Conservation (phyloP, 2,329 filamentous ascomycete genomes). For the Xylariales sp. region DNA sequence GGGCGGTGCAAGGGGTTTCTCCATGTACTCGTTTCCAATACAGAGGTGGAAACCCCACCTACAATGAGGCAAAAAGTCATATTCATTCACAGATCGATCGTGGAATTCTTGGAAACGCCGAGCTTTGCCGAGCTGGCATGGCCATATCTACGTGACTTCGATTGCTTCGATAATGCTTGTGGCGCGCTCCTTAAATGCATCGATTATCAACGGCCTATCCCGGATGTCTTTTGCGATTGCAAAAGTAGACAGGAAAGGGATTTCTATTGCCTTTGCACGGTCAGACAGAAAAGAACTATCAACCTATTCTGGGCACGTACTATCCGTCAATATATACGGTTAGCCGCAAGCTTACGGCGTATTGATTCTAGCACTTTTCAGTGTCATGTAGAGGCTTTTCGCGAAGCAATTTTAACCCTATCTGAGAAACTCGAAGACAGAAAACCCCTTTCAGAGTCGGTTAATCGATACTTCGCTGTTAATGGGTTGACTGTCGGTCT, state of each 20-base stretch:
- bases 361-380: neutral
- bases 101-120: constrained; percentile 26
- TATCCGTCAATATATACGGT: neutral
- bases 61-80: neutral
- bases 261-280: too few relatives aligned
- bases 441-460: neutral
- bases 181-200: neutral
- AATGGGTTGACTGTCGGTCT: neutral
- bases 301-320: neutral
- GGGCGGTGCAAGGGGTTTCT: constrained; percentile 26
- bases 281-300: neutral
- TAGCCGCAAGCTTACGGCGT: neutral
- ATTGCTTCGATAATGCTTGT: constrained; percentile 8
- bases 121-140: neutral
- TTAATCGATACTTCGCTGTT: neutral
- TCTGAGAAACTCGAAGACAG: too few relatives aligned
- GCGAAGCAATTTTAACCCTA: neutral
- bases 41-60: neutral
- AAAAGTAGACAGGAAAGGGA: too few relatives aligned
- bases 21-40: neutral
- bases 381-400: neutral
- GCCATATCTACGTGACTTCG: neutral
- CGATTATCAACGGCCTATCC: neutral
- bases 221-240: neutral
- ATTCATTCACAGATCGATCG: constrained; percentile 24